Percentiles rank a stretch among this genome's conserved stretches.
These are phyloP conservation scores for Penicillium sp. DNA, from an alignment of 2,329 filamentous ascomycete species.

Conservation along the genomic window DNA sequence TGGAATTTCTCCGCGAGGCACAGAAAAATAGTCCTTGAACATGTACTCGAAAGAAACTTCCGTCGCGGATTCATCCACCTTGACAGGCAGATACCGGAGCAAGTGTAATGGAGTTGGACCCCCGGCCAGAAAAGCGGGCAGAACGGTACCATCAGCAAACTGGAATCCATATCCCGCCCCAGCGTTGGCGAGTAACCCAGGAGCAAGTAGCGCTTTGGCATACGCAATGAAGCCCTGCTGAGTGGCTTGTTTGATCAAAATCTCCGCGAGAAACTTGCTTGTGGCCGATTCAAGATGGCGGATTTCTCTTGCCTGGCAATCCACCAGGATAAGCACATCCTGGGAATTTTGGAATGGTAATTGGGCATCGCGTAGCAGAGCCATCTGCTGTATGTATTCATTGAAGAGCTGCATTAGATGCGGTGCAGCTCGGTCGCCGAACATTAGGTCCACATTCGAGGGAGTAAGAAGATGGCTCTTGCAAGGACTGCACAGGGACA, in stretches of 20 bases:
- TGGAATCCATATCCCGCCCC: conserved; percentile 34
- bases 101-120: conserved; percentile 27
- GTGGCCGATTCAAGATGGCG: conserved; percentile 23
- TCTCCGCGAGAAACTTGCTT: conserved; percentile 22
- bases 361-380: conserved; percentile 30
- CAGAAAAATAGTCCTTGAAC: conserved; percentile 31
- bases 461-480: conserved; percentile 31
- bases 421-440: conserved; percentile 26
- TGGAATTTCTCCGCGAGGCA: conserved; percentile 26
- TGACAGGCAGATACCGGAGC: conserved; percentile 30
- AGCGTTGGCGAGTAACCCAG: background rate
- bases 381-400: conserved; percentile 36
- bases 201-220: conserved; percentile 26
- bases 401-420: conserved; percentile 35
- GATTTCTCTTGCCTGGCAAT: conserved; percentile 21
- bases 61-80: conserved; percentile 10
- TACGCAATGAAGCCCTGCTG: conserved; percentile 18
- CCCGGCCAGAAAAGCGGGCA: conserved; percentile 29
- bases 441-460: conserved; percentile 30
- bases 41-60: conserved; percentile 29
- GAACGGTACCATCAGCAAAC: conserved; percentile 30
- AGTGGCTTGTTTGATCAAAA: conserved; percentile 26
- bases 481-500: conserved; percentile 29
- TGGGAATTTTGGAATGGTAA: conserved; percentile 32
- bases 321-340: conserved; percentile 28